Conservation (phyloP, 2,329 filamentous ascomycete species). For the Neofusicoccum kwambonambiense region DNA sequence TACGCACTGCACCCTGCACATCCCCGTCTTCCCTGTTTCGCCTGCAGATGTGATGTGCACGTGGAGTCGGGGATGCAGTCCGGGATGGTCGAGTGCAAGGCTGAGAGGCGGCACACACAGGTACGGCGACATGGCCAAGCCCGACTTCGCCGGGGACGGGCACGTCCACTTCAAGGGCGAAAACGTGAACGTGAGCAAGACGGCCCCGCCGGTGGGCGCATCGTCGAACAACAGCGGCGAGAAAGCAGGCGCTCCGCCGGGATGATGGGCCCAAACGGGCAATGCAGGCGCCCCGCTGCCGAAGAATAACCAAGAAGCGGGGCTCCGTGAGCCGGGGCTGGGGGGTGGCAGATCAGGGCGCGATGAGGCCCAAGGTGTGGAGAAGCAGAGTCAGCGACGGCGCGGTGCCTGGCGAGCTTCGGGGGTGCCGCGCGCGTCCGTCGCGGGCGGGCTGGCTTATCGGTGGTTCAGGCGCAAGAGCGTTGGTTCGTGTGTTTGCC, state of each 20-base stretch:
- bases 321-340: not conserved
- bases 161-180: conserved; percentile 14
- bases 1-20: not conserved
- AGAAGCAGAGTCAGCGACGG: not conserved
- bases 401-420: not conserved
- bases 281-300: conserved; percentile 7
- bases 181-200: not conserved
- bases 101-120: not conserved
- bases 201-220: not conserved
- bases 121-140: not conserved
- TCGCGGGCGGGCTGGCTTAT: not conserved
- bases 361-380: not conserved
- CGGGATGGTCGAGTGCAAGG: not conserved
- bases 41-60: too few relatives aligned
- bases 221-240: not conserved
- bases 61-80: not conserved
- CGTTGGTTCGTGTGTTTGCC: not conserved
- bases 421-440: not conserved
- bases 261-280: not conserved
- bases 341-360: conserved; percentile 6
- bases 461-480: not conserved
- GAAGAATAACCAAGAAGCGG: not conserved
- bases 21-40: not conserved
- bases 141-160: conserved; percentile 1
- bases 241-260: not conserved